Evolutionary conservation across 768 basidiomycete genomes (phyloP), one percentile per base, ranked within the genome.

Genomic region (Lentinula aciculospora): DNA sequence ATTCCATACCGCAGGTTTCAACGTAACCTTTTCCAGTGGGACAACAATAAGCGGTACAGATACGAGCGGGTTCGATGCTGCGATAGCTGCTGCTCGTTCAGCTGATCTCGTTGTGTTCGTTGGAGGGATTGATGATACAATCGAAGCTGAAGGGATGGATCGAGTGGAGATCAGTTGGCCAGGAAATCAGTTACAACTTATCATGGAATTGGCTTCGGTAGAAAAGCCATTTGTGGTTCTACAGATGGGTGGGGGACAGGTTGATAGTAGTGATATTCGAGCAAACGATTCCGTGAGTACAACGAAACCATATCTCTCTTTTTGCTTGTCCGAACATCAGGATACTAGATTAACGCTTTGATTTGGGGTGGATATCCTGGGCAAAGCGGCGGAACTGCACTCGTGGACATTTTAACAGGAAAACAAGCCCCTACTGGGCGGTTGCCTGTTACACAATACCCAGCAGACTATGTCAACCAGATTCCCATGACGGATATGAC

Each of bases 401-500:
- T 84, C 23, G 74, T 78, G 47, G 80, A 84, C 56, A 79, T 82
- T 58, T 53, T 85, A 7, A 74, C 65, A 1, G 82, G 83, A 23
- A 81, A 79, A 53, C 69, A 67, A 21, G 73, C 82, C 1, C 82
- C 82, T 12, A 76, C 82, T 4, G 83, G 82, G 17, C 81, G 82
- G 39, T 75, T 84, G 7, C 72, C 77, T 5, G 70, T 71, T 34
- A 83, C 81, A 1, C 82, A 83, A 58, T 84, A 83, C 64, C 79
- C 80, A 9, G 74, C 75, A 13, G 70, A 64, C 59, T 84, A 79
- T 64, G 71, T 75, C 15, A 64, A 75, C 55, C 68, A 77, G 60
- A 71, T 83, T 17, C 71, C 72, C 1, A 83, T 83, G 81, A 83
- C 82, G 4, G 78, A 84, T 67, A 84, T 84, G 81, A 71, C 65